Percentiles rank a stretch among this genome's conserved stretches.
phyloP scores from a whole-genome alignment of 371 early-diverging fungal species.

The Mucor saturninus region DNA sequence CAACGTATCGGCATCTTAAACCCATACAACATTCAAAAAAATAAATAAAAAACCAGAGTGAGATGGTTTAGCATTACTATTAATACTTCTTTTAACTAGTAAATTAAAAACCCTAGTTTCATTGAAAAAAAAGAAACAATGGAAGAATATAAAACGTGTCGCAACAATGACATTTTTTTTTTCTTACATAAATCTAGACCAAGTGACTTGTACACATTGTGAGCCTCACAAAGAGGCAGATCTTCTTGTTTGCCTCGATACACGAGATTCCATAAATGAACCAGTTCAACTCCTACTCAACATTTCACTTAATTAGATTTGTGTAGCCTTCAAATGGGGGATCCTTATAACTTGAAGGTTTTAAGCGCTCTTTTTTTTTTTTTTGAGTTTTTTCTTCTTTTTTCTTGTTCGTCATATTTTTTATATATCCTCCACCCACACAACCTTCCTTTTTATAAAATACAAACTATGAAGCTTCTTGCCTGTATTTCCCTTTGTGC shows the following conservation, averaged over 20 bases:
- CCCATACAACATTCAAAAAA: background rate
- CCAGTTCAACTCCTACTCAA: slow-evolving; percentile 26
- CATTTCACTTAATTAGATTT: slow-evolving; percentile 33
- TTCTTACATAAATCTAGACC: background rate
- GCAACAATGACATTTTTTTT: background rate
- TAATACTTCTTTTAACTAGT: background rate
- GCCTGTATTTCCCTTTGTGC: slow-evolving; percentile 25
- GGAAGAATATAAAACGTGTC: background rate
- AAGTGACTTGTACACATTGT: background rate
- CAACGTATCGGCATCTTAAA: slow-evolving; percentile 6
- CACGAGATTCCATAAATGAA: slow-evolving; percentile 24
- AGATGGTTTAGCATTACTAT: background rate
- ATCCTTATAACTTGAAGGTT: slow-evolving; percentile 5
- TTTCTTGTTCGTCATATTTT: slow-evolving; percentile 16
- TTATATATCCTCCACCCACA: slow-evolving; percentile 8
- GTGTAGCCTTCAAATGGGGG: slow-evolving; percentile 22
- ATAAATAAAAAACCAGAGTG: background rate
- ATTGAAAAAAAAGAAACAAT: background rate
- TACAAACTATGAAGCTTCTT: slow-evolving; percentile 26
- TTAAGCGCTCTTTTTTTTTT: slow-evolving; percentile 10
- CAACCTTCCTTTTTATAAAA: slow-evolving; percentile 7
- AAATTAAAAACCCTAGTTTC: background rate
- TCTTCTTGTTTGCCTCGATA: slow-evolving; percentile 6
- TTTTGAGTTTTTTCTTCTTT: slow-evolving; percentile 15
- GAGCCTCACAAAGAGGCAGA: slow-evolving; percentile 7